A percentile compares a stretch with the other conserved stretches of the same genome.
These are phyloP conservation scores for Leccinellum luteum DNA, from an alignment of 768 basidiomycete species.

Conservation along the genomic window DNA sequence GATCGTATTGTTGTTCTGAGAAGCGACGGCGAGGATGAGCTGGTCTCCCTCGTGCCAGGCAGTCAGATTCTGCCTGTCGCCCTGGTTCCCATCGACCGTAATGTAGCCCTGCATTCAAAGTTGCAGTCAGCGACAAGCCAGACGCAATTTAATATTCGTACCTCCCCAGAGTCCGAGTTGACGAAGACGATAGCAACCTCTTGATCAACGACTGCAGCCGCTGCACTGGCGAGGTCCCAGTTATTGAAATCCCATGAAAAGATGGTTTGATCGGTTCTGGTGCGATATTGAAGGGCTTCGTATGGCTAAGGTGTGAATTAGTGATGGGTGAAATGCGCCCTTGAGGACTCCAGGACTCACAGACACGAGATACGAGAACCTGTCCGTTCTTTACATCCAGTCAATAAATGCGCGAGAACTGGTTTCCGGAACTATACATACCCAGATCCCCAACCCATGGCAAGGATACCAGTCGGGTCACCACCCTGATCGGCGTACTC, in stretches of 20 bases:
- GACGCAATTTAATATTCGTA: conserved; percentile 4
- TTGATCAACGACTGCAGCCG: conserved; percentile 43
- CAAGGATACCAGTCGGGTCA: conserved; percentile 63
- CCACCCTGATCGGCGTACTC: conserved; percentile 62
- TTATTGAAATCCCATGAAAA: conserved; percentile 71
- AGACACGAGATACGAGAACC: conserved; percentile 77
- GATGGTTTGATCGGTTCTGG: conserved; percentile 61
- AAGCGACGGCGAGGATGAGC: conserved; percentile 56
- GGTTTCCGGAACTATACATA: conserved; percentile 14
- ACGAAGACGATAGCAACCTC: conserved; percentile 80
- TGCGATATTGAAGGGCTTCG: conserved; percentile 75
- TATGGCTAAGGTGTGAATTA: conserved; percentile 49
- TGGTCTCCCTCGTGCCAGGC: conserved; percentile 37
- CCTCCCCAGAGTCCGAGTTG: conserved; percentile 82
- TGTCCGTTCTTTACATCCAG: conserved; percentile 46
- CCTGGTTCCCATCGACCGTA: conserved; percentile 54
- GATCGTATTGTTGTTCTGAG: conserved; percentile 70
- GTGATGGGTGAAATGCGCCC: not conserved
- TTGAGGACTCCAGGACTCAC: conserved; percentile 36
- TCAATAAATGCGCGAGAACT: not conserved
- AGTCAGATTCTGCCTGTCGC: conserved; percentile 38
- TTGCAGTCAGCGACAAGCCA: not conserved
- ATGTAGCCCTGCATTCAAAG: conserved; percentile 40
- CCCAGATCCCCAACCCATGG: conserved; percentile 93
- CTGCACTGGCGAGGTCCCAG: conserved; percentile 55